These are phyloP conservation scores for Musa itinerans DNA, from an alignment of 176 grass and related monocot genomes.

Conservation along the genomic window DNA sequence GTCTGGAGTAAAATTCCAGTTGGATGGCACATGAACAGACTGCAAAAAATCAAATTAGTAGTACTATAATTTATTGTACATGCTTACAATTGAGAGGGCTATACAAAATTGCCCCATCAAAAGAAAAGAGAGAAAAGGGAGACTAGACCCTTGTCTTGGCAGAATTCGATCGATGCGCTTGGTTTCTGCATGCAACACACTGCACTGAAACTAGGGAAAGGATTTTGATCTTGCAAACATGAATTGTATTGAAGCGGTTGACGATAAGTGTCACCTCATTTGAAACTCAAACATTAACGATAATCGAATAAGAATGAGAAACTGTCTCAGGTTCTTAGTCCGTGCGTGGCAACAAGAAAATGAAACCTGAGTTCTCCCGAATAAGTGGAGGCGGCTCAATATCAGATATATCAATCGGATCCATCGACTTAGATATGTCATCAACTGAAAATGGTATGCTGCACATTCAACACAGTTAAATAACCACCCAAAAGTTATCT, in stretches of 20 bases:
- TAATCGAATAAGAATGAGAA: background rate
- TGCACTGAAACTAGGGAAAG: background rate
- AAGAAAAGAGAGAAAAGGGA: background rate
- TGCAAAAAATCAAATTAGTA: background rate
- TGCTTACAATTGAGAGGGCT: background rate
- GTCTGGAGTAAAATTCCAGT: background rate
- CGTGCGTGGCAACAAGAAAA: constrained; percentile 29
- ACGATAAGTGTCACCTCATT: background rate
- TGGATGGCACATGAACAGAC: background rate
- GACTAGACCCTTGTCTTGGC: background rate
- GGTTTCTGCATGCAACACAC: background rate
- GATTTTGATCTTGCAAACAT: background rate
- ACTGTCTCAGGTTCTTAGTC: constrained; percentile 7
- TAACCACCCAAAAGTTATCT: background rate
- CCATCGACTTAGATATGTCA: constrained; percentile 51
- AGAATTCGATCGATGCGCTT: background rate
- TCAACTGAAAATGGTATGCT: constrained; percentile 51
- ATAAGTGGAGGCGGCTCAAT: constrained; percentile 38
- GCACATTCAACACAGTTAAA: constrained; percentile 16
- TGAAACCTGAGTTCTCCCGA: constrained; percentile 40
- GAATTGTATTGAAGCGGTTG: background rate
- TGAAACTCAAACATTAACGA: background rate
- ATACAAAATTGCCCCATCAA: background rate
- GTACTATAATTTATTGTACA: background rate
- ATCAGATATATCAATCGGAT: constrained; percentile 43